Evolutionary conservation across 2,329 filamentous ascomycete species (phyloP).

Genomic region (Stachybotrys chartarum): DNA sequence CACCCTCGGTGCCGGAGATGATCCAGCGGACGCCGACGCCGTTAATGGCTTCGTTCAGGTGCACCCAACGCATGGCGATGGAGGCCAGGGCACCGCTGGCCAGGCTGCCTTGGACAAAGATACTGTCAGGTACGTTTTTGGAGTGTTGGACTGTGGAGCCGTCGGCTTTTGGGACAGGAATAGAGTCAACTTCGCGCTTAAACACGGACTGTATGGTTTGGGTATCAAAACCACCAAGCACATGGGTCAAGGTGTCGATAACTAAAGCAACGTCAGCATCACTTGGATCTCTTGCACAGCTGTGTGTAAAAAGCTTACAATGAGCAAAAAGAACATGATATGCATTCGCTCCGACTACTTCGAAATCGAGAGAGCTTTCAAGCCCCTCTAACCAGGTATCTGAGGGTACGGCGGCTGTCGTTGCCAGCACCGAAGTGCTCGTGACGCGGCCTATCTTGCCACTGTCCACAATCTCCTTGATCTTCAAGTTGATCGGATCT

Average conservation of each 20-base stretch:
- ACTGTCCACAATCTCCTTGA: conserved; percentile 7
- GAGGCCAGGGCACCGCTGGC: conserved; percentile 2
- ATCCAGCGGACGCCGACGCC: conserved; percentile 5
- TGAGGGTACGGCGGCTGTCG: conserved; percentile 1
- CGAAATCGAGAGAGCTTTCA: conserved; percentile 4
- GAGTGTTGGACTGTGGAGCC: not conserved
- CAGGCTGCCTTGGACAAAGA: conserved; percentile 5
- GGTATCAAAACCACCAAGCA: conserved; percentile 4
- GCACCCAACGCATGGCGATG: conserved; percentile 2
- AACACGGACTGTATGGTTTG: conserved; percentile 3
- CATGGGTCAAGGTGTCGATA: conserved; percentile 4
- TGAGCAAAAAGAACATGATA: conserved; percentile 7
- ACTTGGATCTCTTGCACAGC: not conserved
- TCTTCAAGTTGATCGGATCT: conserved; percentile 22
- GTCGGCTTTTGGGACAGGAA: not conserved
- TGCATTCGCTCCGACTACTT: conserved; percentile 5
- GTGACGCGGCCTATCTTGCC: conserved; percentile 6
- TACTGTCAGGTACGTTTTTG: conserved; percentile 3
- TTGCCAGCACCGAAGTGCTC: conserved; percentile 2
- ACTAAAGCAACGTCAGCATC: not conserved
- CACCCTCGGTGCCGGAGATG: conserved; percentile 7
- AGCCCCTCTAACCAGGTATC: not conserved
- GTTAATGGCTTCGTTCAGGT: conserved; percentile 1
- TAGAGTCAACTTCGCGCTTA: not conserved
- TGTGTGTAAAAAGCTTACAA: conserved; percentile 1